Evolutionary conservation across 805 yeast genomes (phyloP).

Genomic region (Dipodascus geniculatus): DNA sequence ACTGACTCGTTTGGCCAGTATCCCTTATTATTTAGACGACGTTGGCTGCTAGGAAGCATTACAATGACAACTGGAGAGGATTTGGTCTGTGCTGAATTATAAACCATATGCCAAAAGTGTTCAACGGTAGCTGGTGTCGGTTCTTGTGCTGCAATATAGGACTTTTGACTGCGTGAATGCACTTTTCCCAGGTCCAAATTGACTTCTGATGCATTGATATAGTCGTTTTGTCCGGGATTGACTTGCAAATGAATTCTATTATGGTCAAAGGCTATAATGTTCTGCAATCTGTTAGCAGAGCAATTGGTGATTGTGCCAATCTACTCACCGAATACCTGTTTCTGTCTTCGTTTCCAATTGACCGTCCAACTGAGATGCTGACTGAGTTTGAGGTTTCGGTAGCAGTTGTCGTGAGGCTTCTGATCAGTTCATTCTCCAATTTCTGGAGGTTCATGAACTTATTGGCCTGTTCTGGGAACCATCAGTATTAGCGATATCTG

Average conservation of each 20-base stretch:
- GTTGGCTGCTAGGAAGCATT: conserved; percentile 60
- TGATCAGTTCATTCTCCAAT: not conserved
- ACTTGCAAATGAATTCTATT: conserved; percentile 38
- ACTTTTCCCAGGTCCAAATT: conserved; percentile 28
- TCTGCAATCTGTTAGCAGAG: conserved; percentile 13
- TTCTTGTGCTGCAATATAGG: conserved; percentile 76
- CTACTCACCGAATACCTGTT: conserved; percentile 38
- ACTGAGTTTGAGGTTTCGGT: conserved; percentile 13
- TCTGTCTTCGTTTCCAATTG: conserved; percentile 21
- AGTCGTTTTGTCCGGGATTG: conserved; percentile 32
- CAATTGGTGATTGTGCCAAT: not conserved
- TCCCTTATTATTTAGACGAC: conserved; percentile 34
- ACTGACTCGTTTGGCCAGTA: conserved; percentile 38
- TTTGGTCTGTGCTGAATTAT: conserved; percentile 41
- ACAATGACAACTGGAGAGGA: conserved; percentile 50
- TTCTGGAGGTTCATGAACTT: not conserved
- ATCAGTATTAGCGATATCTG: too few species aligned
- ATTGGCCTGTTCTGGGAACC: not conserved
- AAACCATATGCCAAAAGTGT: conserved; percentile 76
- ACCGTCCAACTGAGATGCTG: conserved; percentile 14
- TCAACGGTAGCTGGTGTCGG: conserved; percentile 63
- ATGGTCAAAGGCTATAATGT: conserved; percentile 55
- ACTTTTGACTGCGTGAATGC: conserved; percentile 27
- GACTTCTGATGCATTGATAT: conserved; percentile 81
- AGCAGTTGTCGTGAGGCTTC: conserved; percentile 2